Conservation (phyloP, 2,329 filamentous ascomycete genomes). For the Colletotrichum godetiae region DNA sequence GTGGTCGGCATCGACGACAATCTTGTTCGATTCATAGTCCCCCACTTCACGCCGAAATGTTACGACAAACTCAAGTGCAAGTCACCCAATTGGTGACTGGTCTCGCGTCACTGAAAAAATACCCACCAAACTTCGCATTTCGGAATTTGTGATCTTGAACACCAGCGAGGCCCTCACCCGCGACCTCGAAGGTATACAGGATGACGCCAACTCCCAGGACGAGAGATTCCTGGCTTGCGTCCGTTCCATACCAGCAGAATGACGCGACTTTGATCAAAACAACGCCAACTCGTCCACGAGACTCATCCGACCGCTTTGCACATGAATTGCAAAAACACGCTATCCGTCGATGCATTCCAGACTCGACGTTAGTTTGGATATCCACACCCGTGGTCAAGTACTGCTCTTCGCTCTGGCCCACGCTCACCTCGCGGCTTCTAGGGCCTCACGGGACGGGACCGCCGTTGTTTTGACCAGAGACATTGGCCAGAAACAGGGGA, state of each 20-base stretch:
- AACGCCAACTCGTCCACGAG: not conserved
- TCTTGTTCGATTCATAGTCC: not conserved
- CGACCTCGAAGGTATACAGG: not conserved
- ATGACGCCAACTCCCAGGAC: not conserved
- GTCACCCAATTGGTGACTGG: not conserved
- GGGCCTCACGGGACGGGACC: conserved; percentile 18
- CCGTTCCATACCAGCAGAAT: conserved; percentile 19
- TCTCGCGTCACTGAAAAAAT: not conserved
- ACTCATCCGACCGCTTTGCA: not conserved
- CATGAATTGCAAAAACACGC: not conserved
- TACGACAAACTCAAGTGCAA: not conserved
- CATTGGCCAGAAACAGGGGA: conserved; percentile 23
- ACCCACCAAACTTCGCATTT: not conserved
- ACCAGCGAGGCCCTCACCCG: not conserved
- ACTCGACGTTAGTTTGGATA: not conserved
- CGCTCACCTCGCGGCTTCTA: not conserved
- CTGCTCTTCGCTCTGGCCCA: not conserved
- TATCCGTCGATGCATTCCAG: conserved; percentile 14
- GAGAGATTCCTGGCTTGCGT: conserved; percentile 7
- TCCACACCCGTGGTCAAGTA: not conserved
- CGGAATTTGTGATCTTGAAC: not conserved
- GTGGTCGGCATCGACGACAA: not conserved
- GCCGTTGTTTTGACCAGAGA: conserved; percentile 27
- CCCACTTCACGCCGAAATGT: conserved; percentile 18
- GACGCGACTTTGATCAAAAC: conserved; percentile 7